Conservation (phyloP, 495 filamentous ascomycete species). For the Neurospora pannonica region DNA sequence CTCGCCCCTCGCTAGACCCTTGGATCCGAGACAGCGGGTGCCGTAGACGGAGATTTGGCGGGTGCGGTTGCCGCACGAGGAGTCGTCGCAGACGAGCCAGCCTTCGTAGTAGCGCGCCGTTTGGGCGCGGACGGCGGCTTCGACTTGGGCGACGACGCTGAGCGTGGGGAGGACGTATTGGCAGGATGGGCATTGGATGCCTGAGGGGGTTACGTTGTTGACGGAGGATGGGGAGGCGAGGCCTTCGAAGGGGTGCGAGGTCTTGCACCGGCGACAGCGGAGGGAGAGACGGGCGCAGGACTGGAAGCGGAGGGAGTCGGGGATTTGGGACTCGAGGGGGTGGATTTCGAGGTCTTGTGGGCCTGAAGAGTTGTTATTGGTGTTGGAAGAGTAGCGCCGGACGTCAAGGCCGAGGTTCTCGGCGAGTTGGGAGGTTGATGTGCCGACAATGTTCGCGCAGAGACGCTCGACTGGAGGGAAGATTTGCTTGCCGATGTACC, state of each 20-base stretch:
- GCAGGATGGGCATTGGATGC: conserved; percentile 60
- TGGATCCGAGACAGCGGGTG: conserved; percentile 76
- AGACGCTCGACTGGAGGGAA: conserved; percentile 97
- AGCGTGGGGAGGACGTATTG: conserved; percentile 55
- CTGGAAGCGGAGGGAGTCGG: conserved; percentile 76
- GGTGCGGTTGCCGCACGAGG: conserved; percentile 76
- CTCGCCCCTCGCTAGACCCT: conserved; percentile 60
- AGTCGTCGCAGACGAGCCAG: conserved; percentile 84
- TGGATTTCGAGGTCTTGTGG: conserved; percentile 60
- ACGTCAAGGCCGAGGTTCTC: conserved; percentile 89
- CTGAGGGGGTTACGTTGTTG: conserved; percentile 55
- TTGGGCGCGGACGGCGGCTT: conserved; percentile 67
- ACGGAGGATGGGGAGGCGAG: conserved; percentile 38
- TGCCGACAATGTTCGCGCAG: conserved; percentile 89
- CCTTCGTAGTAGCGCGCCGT: conserved; percentile 82
- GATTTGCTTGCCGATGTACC: conserved; percentile 96
- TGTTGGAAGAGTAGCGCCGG: conserved; percentile 54
- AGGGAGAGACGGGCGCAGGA: conserved; percentile 64
- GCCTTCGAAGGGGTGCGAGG: conserved; percentile 64
- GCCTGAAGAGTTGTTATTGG: conserved; percentile 28
- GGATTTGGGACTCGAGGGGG: conserved; percentile 87
- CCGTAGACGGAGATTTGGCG: conserved; percentile 89
- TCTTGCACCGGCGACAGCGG: conserved; percentile 72
- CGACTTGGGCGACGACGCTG: conserved; percentile 74
- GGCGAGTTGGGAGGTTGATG: conserved; percentile 76